A percentile compares a stretch with the other conserved stretches of the same genome.
These are phyloP conservation scores for Boletus vermiculosoides DNA, from an alignment of 768 basidiomycete species.

Conservation along the genomic window DNA sequence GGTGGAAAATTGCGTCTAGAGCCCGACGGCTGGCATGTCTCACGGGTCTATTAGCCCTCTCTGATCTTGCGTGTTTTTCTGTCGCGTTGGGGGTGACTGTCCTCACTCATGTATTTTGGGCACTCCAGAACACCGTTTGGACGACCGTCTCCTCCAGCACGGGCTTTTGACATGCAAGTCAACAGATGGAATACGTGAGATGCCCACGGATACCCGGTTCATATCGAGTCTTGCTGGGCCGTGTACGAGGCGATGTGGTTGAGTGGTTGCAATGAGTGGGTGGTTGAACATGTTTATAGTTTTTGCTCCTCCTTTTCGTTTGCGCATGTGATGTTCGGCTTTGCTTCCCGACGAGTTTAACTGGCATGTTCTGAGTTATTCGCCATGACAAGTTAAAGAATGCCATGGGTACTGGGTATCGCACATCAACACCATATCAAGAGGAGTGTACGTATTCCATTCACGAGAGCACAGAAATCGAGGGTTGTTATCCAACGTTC, in stretches of 20 bases:
- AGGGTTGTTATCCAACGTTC: not conserved
- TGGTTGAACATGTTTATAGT: not conserved
- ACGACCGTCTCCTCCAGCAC: conserved; percentile 26
- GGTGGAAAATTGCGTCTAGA: conserved; percentile 12
- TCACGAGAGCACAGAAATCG: not conserved
- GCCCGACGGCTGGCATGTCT: conserved; percentile 5
- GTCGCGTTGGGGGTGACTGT: conserved; percentile 14
- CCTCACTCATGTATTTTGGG: conserved; percentile 20
- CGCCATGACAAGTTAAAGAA: not conserved
- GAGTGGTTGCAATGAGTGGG: not conserved
- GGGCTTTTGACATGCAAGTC: conserved; percentile 2
- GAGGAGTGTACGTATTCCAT: conserved; percentile 6
- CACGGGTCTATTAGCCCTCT: conserved; percentile 6
- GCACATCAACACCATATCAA: conserved; percentile 5
- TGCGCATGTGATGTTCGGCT: conserved; percentile 1
- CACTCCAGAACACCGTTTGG: conserved; percentile 24
- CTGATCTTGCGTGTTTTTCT: conserved; percentile 17
- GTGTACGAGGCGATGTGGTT: not conserved
- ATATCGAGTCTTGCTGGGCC: conserved; percentile 1
- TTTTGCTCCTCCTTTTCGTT: not conserved
- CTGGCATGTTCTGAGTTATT: not conserved
- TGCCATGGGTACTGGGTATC: not conserved
- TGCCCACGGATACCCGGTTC: not conserved
- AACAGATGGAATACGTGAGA: conserved; percentile 4
- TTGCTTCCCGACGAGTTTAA: not conserved